phyloP scores from a whole-genome alignment of 1,139 yeast species.

The Saccharomycopsis hybrid region DNA sequence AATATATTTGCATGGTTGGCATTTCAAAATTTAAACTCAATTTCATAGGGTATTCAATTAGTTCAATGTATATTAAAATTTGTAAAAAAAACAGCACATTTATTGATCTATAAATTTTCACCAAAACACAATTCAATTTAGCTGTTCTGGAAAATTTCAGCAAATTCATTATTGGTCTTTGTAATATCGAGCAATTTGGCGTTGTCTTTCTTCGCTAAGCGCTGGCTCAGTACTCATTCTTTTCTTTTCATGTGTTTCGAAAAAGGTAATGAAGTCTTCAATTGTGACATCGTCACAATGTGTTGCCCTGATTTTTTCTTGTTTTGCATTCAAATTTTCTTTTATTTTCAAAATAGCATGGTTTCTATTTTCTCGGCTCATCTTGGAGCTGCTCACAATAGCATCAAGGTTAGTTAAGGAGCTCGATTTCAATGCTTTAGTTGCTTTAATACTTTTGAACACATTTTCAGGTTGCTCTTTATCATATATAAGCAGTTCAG shows the following conservation, averaged over 20 bases:
- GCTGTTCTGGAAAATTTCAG: too few species aligned
- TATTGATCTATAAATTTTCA: too few species aligned
- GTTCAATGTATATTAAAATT: too few species aligned
- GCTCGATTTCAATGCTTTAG: not conserved
- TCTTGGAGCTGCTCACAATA: not conserved
- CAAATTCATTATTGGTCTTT: not conserved
- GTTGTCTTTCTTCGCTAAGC: conserved; percentile 27
- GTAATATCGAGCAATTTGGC: conserved; percentile 30
- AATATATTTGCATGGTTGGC: too few species aligned
- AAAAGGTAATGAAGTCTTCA: conserved; percentile 29
- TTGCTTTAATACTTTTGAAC: not conserved
- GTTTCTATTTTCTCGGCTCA: not conserved
- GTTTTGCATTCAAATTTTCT: conserved; percentile 27
- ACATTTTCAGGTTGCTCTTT: conserved; percentile 1
- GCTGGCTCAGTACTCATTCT: conserved; percentile 28
- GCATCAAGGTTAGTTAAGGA: too few species aligned
- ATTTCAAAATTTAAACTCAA: too few species aligned
- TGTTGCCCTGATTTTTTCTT: conserved; percentile 28
- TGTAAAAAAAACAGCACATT: too few species aligned
- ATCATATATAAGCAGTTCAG: conserved; percentile 19
- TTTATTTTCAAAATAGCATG: conserved; percentile 30
- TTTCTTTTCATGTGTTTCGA: conserved; percentile 29
- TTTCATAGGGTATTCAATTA: too few species aligned
- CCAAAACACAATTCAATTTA: too few species aligned
- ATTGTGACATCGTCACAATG: conserved; percentile 29